Evolutionary conservation across 768 basidiomycete species (phyloP), one percentile per base, ranked within the genome.

Genomic region (Cyclocybe cylindracea): DNA sequence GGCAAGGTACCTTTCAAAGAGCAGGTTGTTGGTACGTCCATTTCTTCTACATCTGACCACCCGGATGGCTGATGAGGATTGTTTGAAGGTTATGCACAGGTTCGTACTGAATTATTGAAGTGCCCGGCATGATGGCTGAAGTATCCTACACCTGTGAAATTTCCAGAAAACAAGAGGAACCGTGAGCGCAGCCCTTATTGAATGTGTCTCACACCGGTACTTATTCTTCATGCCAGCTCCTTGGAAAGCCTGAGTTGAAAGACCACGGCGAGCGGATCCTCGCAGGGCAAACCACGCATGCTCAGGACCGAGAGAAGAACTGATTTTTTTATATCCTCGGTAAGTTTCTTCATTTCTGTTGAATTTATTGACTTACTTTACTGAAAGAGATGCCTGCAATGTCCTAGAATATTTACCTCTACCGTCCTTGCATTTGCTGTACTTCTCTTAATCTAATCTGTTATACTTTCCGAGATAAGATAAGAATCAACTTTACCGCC

Each of bases 1-100:
- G 65, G 49, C 32, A 66, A 71, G 46, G 73, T 78, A 31, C 72
- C 83, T 10, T 85, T 84, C 70, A 85, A 83, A 62, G 82, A 85
- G 41, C 75, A 71, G 51, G 79, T 84, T 7, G 76, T 83, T 41
- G 84, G 83, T 82, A 53, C 19, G 74, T 56, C 1, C 3, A 31
- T 9, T 38, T 19, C 2, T 31, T 10, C 11, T 5, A 43, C 4
- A n/a, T 11, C 19, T 7, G 29, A 32, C 19, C 40, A 8, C 34
- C 13, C 37, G 11, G 16, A 38, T 16, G 37, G 11, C 37, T 16
- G 37, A 11, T 38, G 11, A 38, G 11, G 16, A 7, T 11, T 35
- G 24, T 18, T 46, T 31, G 11, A 43, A 70, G 70, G 70, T 18
- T 68, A 64, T 29, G 70, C 72, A 9, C 69, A 72, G 65, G 74